Evolutionary conservation across 345 rosid species (phyloP), one percentile per base, ranked within the genome.

Genomic region (Trapa incisa): DNA sequence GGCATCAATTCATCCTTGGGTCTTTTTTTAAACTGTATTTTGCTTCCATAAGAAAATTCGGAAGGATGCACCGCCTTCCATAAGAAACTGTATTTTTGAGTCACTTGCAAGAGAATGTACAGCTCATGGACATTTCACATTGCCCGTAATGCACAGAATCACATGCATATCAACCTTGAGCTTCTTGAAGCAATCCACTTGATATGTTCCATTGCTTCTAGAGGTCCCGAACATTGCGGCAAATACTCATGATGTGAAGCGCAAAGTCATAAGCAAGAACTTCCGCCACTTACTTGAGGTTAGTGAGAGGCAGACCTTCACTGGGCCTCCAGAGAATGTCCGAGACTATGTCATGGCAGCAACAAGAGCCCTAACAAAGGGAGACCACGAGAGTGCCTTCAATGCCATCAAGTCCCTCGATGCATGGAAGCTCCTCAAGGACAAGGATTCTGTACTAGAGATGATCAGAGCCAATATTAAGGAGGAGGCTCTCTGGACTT

Each of bases 131-230:
- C 68, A 81, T 94, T 78, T 87, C 92, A n/a, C n/a, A n/a, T n/a
- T n/a, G n/a, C n/a, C n/a, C n/a, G n/a, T n/a, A n/a, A n/a, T n/a
- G n/a, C n/a, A n/a, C n/a, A n/a, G n/a, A n/a, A n/a, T 67, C 98
- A 89, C 74, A 89, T 92, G 98, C 96, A 92, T 86, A 87, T 92
- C 64, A 92, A 89, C 79, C 96, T 89, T n/a, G 98, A 92, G 80
- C 91, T 87, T 61, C 83, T 92, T 22, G 96, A 92, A 71, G 92
- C 96, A 62, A 91, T 88, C 63, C 96, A 92, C 79, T 86, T 92
- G 64, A 85, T 82, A 16, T 84, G 93, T 70, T 93, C 98, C 29
- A 54, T 87, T 92, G 96, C 89, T 92, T 22, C 88, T 92, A 45
- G 98, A 92, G 77, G 96, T 92, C 66, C 92, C 98, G 12, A 85